Evolutionary conservation across 2,329 filamentous ascomycete genomes (phyloP).

Genomic region (Talaromyces marneffei): DNA sequence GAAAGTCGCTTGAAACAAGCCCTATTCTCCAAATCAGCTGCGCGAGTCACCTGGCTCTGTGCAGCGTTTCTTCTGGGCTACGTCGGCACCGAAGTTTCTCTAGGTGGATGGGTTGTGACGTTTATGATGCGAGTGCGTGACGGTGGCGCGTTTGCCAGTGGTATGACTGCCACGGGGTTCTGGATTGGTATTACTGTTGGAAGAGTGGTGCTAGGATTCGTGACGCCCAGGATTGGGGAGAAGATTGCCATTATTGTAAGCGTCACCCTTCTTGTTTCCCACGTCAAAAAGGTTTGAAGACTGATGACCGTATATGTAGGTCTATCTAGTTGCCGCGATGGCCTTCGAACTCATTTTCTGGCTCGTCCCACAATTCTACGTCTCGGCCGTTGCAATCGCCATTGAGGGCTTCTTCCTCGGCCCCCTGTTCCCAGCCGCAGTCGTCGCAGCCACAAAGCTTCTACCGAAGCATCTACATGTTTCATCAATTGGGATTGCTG

Average conservation of each 20-base stretch:
- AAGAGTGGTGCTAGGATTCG: slow-evolving; percentile 65
- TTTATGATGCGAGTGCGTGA: slow-evolving; percentile 78
- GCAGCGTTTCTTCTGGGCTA: slow-evolving; percentile 72
- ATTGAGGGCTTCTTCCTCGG: slow-evolving; percentile 75
- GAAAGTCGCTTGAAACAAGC: slow-evolving; percentile 11
- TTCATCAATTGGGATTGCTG: slow-evolving; percentile 72
- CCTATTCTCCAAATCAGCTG: slow-evolving; percentile 10
- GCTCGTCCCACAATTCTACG: slow-evolving; percentile 71
- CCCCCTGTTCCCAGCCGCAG: slow-evolving; percentile 68
- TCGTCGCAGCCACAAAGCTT: slow-evolving; percentile 68
- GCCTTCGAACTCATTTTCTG: slow-evolving; percentile 68
- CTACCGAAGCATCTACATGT: slow-evolving; percentile 70
- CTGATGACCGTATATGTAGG: slow-evolving; percentile 14
- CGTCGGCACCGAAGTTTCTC: slow-evolving; percentile 64
- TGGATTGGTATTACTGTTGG: slow-evolving; percentile 79
- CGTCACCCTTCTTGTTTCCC: background rate
- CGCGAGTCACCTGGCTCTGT: slow-evolving; percentile 60
- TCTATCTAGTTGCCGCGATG: slow-evolving; percentile 61
- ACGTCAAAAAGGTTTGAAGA: background rate
- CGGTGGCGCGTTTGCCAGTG: slow-evolving; percentile 63
- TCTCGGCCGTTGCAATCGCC: slow-evolving; percentile 64
- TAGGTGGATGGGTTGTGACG: slow-evolving; percentile 76
- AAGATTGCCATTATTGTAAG: slow-evolving; percentile 53
- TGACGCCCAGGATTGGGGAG: slow-evolving; percentile 64
- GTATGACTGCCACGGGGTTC: slow-evolving; percentile 72